These are phyloP conservation scores for Aspergillus kassunensis DNA, from an alignment of 495 filamentous ascomycete genomes.

Conservation along the genomic window DNA sequence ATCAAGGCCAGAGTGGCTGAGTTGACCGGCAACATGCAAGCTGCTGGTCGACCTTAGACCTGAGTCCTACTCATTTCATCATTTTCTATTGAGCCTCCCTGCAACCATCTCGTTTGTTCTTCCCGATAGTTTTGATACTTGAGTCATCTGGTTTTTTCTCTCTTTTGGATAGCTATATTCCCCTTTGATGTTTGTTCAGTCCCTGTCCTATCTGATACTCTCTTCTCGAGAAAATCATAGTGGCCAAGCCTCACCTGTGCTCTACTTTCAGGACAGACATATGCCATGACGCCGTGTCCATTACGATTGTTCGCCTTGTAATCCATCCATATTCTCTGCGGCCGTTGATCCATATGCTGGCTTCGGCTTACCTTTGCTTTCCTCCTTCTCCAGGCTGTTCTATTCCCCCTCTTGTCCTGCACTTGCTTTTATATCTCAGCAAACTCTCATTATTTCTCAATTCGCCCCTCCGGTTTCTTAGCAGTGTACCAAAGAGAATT, in stretches of 20 bases:
- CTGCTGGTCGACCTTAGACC: slow-evolving; percentile 18
- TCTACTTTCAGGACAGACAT: background rate
- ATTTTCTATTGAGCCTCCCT: background rate
- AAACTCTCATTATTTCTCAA: slow-evolving; percentile 17
- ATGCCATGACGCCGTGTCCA: background rate
- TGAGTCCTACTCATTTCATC: no score
- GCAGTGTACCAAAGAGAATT: background rate
- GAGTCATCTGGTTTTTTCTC: background rate
- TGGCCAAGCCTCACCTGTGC: slow-evolving; percentile 1
- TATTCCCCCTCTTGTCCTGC: slow-evolving; percentile 18
- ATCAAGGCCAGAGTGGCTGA: slow-evolving; percentile 97
- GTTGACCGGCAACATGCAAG: slow-evolving; percentile 79
- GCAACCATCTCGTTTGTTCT: background rate
- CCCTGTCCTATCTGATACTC: background rate
- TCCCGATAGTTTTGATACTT: background rate
- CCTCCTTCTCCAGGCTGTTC: slow-evolving; percentile 9
- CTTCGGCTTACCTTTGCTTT: slow-evolving; percentile 8
- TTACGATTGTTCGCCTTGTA: slow-evolving; percentile 5
- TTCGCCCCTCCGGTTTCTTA: background rate
- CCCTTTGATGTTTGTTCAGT: slow-evolving; percentile 4
- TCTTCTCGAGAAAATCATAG: background rate
- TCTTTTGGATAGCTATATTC: slow-evolving; percentile 11
- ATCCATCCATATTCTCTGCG: background rate
- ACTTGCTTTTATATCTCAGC: slow-evolving; percentile 16
- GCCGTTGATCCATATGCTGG: background rate